phyloP scores from a whole-genome alignment of 2,329 filamentous ascomycete species.

The Hypoxylon sp. region DNA sequence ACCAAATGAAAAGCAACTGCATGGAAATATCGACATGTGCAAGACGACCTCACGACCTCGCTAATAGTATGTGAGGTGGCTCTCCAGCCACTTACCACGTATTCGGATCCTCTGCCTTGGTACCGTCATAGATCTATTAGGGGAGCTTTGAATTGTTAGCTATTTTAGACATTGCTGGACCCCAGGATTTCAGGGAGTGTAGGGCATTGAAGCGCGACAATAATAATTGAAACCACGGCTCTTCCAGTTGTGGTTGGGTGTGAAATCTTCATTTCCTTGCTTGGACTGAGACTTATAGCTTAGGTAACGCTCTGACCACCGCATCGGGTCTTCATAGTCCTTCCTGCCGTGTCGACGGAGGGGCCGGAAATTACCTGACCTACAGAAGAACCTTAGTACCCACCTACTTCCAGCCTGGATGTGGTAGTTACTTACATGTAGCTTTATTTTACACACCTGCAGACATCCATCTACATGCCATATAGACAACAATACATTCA shows the following conservation, averaged over 20 bases:
- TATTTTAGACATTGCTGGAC: slow-evolving; percentile 19
- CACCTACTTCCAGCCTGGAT: no score
- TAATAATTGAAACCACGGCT: slow-evolving; percentile 14
- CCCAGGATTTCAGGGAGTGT: slow-evolving; percentile 9
- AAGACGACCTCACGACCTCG: slow-evolving; percentile 25
- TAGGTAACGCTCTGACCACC: slow-evolving; percentile 26
- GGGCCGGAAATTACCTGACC: no score
- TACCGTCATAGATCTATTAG: slow-evolving; percentile 15
- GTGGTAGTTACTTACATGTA: no score
- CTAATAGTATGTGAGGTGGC: slow-evolving; percentile 28
- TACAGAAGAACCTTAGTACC: no score
- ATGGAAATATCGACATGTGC: slow-evolving; percentile 36
- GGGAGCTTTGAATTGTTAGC: slow-evolving; percentile 8
- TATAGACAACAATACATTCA: no score
- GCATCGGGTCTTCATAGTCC: neutral
- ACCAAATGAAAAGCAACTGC: slow-evolving; percentile 32
- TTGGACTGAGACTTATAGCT: slow-evolving; percentile 16
- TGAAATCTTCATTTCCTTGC: neutral
- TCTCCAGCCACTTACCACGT: slow-evolving; percentile 39
- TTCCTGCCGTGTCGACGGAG: no score
- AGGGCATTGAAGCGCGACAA: slow-evolving; percentile 5
- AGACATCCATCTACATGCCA: no score
- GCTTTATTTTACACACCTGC: no score
- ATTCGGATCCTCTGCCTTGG: slow-evolving; percentile 37
- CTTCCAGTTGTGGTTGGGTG: slow-evolving; percentile 14